Evolutionary conservation across 2,329 filamentous ascomycete species (phyloP).

Genomic region (Calonectria crousiana): DNA sequence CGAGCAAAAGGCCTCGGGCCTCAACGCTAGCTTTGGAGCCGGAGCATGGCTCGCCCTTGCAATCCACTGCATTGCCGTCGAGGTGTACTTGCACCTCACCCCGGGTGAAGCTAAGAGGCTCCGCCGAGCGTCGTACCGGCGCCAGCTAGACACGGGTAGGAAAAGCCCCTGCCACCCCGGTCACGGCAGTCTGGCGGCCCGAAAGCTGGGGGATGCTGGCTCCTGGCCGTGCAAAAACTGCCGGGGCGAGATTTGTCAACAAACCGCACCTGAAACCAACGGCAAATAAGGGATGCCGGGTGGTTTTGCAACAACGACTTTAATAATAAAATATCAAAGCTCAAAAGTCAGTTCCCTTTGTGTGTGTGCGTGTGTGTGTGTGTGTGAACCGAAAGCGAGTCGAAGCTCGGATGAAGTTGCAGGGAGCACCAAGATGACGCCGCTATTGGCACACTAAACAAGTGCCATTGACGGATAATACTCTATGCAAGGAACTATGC

Average conservation of each 20-base stretch:
- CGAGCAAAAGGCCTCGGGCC: conserved; percentile 52
- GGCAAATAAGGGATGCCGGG: not conserved
- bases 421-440: not conserved
- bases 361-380: no score
- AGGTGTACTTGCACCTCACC: conserved; percentile 64
- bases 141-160: conserved; percentile 67
- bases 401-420: not conserved
- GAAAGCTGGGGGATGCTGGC: conserved; percentile 34
- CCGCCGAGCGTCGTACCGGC: conserved; percentile 66
- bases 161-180: conserved; percentile 63
- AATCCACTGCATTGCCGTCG: conserved; percentile 62
- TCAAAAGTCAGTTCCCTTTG: not conserved
- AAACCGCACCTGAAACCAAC: not conserved
- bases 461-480: not conserved
- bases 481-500: not conserved
- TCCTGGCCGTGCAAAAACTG: conserved; percentile 25
- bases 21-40: conserved; percentile 64
- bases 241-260: not conserved
- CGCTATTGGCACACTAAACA: not conserved
- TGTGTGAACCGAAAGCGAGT: no score
- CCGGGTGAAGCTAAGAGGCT: conserved; percentile 66
- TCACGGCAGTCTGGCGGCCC: conserved; percentile 57
- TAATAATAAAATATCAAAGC: not conserved
- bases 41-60: conserved; percentile 65
- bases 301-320: not conserved